Percentiles rank a stretch among this genome's conserved stretches.
These are phyloP conservation scores for Aaosphaeria arxii DNA, from an alignment of 2,329 filamentous ascomycete genomes.

Conservation along the genomic window DNA sequence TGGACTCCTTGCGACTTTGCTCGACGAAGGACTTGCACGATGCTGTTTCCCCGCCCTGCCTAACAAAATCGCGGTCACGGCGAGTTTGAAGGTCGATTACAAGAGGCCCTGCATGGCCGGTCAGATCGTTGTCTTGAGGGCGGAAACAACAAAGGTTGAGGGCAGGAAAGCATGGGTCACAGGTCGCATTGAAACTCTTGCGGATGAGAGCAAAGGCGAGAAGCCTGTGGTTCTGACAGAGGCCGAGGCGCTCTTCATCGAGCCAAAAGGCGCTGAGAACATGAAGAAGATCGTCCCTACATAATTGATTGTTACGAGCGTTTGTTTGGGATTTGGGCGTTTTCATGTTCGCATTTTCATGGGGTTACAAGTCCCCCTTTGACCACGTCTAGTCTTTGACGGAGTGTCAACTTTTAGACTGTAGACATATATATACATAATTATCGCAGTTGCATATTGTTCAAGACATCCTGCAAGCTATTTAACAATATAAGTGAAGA, in stretches of 20 bases:
- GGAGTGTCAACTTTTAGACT: no score
- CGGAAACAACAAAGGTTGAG: slow-evolving; percentile 79
- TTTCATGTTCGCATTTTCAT: no score
- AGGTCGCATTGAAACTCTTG: slow-evolving; percentile 77
- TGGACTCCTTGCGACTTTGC: slow-evolving; percentile 82
- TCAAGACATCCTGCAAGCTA: no score
- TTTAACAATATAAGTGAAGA: no score
- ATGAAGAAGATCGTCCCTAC: slow-evolving; percentile 9
- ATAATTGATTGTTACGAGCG: background rate
- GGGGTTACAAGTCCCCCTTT: no score
- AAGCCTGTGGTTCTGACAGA: slow-evolving; percentile 69
- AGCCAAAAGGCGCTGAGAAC: slow-evolving; percentile 72
- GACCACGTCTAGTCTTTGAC: no score
- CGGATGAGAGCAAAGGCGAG: slow-evolving; percentile 66
- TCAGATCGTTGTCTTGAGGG: slow-evolving; percentile 73
- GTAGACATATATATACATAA: no score
- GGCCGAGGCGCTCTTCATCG: slow-evolving; percentile 82
- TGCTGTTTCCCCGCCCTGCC: slow-evolving; percentile 88
- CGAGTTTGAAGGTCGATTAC: slow-evolving; percentile 80
- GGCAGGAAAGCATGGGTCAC: slow-evolving; percentile 94
- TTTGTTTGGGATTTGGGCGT: background rate
- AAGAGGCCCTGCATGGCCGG: slow-evolving; percentile 73
- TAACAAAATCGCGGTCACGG: slow-evolving; percentile 81
- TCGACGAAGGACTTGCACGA: slow-evolving; percentile 85
- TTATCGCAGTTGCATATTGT: no score